These are phyloP conservation scores for Rhynchosporium graminicola DNA, from an alignment of 2,329 filamentous ascomycete genomes.

Conservation along the genomic window DNA sequence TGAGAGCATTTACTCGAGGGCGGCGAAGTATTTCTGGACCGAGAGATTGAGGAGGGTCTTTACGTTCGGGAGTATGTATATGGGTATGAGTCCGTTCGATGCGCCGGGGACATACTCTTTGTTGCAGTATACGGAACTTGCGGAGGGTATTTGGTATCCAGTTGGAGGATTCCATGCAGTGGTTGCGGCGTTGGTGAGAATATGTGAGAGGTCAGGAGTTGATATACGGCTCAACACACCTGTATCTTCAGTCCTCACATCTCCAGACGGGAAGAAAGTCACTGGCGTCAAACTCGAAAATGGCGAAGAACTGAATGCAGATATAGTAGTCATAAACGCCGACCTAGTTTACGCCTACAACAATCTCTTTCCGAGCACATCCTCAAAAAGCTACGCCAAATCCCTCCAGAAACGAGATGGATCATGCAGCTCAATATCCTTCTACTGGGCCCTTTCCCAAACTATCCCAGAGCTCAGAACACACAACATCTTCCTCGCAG, in stretches of 20 bases:
- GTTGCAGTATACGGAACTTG: constrained; percentile 73
- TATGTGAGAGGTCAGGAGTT: constrained; percentile 63
- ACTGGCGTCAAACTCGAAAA: constrained; percentile 60
- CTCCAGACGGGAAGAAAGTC: constrained; percentile 52
- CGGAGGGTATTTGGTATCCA: constrained; percentile 77
- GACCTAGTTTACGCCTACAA: constrained; percentile 76
- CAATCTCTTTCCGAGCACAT: constrained; percentile 54
- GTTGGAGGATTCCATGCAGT: constrained; percentile 69
- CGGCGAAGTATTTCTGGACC: constrained; percentile 67
- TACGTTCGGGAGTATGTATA: constrained; percentile 80
- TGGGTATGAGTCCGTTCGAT: constrained; percentile 79
- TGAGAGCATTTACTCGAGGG: constrained; percentile 67
- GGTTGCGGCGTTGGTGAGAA: constrained; percentile 61
- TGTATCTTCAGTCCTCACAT: constrained; percentile 57
- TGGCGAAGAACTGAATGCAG: constrained; percentile 60
- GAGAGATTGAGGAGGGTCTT: constrained; percentile 70
- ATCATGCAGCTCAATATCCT: constrained; percentile 73
- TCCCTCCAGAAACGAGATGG: constrained; percentile 52
- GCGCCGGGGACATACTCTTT: constrained; percentile 74
- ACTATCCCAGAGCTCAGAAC: constrained; percentile 63
- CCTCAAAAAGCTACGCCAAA: constrained; percentile 39
- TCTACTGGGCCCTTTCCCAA: constrained; percentile 70
- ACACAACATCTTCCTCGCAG: constrained; percentile 78
- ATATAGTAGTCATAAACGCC: constrained; percentile 70
- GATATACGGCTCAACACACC: constrained; percentile 61